phyloP scores from a whole-genome alignment of 805 yeast species.

The Ogataea degrootiae region DNA sequence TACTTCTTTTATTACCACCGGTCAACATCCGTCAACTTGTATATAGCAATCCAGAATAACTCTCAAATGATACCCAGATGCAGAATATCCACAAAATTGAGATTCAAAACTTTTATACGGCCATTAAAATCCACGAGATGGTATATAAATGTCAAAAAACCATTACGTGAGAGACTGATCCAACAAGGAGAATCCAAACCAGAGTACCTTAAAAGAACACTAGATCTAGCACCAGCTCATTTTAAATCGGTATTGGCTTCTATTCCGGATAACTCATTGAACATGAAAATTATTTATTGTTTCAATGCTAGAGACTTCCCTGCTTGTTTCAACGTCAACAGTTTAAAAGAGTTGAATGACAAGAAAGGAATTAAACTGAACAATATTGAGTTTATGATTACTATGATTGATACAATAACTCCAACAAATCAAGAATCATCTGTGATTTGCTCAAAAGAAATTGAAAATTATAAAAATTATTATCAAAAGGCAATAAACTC shows the following conservation, averaged over 20 bases:
- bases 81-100: no score
- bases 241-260: conserved; percentile 6
- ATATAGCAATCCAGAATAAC: no score
- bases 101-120: no score
- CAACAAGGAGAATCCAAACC: conserved; percentile 2
- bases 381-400: conserved; percentile 12
- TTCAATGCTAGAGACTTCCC: conserved; percentile 21
- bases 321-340: conserved; percentile 8
- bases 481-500: not conserved
- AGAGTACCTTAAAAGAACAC: not conserved
- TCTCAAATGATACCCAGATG: no score
- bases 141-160: conserved; percentile 1
- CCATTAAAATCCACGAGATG: no score
- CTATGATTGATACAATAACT: conserved; percentile 8
- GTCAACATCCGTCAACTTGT: no score
- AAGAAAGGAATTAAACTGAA: not conserved
- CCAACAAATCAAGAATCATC: no score
- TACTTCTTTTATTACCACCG: no score
- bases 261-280: conserved; percentile 3
- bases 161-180: not conserved
- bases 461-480: not conserved
- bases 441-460: no score
- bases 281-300: conserved; percentile 12
- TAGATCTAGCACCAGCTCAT: conserved; percentile 8
- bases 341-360: conserved; percentile 2